Conservation (phyloP, 2,329 filamentous ascomycete genomes). For the Dactylellina parvicollis region DNA sequence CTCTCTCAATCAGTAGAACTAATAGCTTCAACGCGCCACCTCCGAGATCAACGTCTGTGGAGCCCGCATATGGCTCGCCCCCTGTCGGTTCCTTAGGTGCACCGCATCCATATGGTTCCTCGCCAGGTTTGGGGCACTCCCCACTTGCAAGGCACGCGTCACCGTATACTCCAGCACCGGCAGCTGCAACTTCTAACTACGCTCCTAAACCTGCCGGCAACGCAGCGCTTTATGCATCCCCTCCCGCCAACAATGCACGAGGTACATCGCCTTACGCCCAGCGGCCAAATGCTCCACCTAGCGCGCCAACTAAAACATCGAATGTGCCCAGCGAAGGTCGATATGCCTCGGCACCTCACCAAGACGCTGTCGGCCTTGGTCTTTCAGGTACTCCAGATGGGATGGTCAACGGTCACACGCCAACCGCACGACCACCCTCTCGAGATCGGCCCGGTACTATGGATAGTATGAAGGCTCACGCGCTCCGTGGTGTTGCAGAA, state of each 20-base stretch:
- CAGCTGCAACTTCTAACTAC: slow-evolving; percentile 17
- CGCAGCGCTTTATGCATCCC: slow-evolving; percentile 11
- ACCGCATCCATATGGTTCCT: slow-evolving; percentile 27
- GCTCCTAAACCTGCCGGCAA: slow-evolving; percentile 34
- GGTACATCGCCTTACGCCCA: slow-evolving; percentile 45
- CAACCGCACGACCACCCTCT: slow-evolving; percentile 36
- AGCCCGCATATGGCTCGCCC: slow-evolving; percentile 30
- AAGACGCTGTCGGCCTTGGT: slow-evolving; percentile 27
- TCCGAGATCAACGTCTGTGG: slow-evolving; percentile 41
- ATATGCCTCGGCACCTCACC: slow-evolving; percentile 17
- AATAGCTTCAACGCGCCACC: slow-evolving; percentile 38
- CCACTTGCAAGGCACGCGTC: slow-evolving; percentile 23
- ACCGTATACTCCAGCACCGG: slow-evolving; percentile 14
- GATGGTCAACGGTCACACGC: slow-evolving; percentile 17
- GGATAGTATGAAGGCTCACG: slow-evolving; percentile 50
- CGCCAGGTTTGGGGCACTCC: slow-evolving; percentile 20
- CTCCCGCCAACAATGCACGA: slow-evolving; percentile 7
- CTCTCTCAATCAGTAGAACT: slow-evolving; percentile 13
- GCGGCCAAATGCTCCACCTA: slow-evolving; percentile 18
- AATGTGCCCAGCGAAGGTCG: slow-evolving; percentile 29
- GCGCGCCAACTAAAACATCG: slow-evolving; percentile 25
- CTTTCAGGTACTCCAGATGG: slow-evolving; percentile 16
- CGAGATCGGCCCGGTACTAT: slow-evolving; percentile 41
- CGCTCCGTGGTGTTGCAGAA: slow-evolving; percentile 41
- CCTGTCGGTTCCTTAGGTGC: slow-evolving; percentile 27